phyloP scores from a whole-genome alignment of 345 rosid genomes.

The Boechera stricta region DNA sequence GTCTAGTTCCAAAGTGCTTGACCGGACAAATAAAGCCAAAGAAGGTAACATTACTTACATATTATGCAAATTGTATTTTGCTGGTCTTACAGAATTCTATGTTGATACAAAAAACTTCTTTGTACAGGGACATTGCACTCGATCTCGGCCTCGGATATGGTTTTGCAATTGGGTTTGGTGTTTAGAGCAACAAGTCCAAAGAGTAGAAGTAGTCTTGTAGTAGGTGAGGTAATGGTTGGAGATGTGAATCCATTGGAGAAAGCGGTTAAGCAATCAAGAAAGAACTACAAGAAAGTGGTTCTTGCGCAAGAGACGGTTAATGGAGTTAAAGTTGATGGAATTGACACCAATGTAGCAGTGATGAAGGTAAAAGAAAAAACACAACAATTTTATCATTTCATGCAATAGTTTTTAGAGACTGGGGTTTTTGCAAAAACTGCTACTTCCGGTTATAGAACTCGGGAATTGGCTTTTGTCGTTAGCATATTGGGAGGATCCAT shows the following conservation, averaged over 20 bases:
- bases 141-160: conserved; percentile 71
- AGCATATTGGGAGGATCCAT: conserved; percentile 77
- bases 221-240: conserved; percentile 91
- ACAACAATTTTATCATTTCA: not conserved
- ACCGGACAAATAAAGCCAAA: conserved; percentile 48
- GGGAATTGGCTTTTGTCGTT: conserved; percentile 67
- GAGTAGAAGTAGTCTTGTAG: conserved; percentile 56
- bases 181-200: conserved; percentile 65
- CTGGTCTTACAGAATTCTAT: not conserved
- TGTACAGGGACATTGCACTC: conserved; percentile 56
- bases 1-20: conserved; percentile 59
- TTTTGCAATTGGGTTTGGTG: conserved; percentile 75
- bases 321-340: conserved; percentile 92
- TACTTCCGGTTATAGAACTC: conserved; percentile 67
- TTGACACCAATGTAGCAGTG: conserved; percentile 93
- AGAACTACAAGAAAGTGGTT: conserved; percentile 75
- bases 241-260: conserved; percentile 78
- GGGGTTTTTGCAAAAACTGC: conserved; percentile 63
- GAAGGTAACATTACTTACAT: conserved; percentile 38
- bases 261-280: conserved; percentile 79
- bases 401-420: not conserved
- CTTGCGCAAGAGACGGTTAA: conserved; percentile 82
- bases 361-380: conserved; percentile 95
- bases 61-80: not conserved
- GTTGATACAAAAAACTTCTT: not conserved